Evolutionary conservation across 257 asterid species (phyloP), one percentile per base, ranked within the genome.

Genomic region (Rehmannia glutinosa): DNA sequence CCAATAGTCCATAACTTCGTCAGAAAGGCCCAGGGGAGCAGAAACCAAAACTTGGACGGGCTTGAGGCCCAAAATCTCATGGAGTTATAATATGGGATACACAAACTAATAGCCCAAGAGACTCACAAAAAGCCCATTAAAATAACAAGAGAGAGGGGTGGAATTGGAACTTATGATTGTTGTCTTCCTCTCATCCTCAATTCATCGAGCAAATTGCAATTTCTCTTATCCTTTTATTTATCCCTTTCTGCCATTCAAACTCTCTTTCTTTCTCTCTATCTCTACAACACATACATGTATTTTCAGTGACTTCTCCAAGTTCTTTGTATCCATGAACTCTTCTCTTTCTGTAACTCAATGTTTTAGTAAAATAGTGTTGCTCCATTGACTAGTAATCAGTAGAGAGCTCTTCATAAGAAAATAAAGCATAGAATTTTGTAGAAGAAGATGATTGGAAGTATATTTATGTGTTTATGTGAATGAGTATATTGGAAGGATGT

Each of bases 221-320:
- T 27, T 72, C 74, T 82, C 87, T 84, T 88, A 86, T 86, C 96
- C 86, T 63, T 76, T 79, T 64, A 56, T 54, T 76, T 80, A 81
- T 83, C 88, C 79, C 62, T 62, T 78, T 78, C 82, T 57, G 62
- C 58, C 78, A 65, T 35, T 75, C 43, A 47, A 50, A 2, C 35
- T 59, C 32, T 6, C 32, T 20, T 62, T 53, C 59, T 69, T 61
- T 60, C 33, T 8, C 39, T 32, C 73, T 60, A 64, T 69, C 70
- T 28, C 61, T 27, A 12, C 32, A 9, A 45, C 32, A 25, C 16
- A 47, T 20, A 33, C 41, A 0, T 15, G 32, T 20, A 3, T 20
- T 50, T 62, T 60, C 73, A 42, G 54, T 7, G 5, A 5, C 61
- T 19, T 15, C 42, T 21, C n/a, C 55, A n/a, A 32, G 15, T 43